These are phyloP conservation scores for Ambispora gerdemannii DNA, from an alignment of 192 early-diverging fungal genomes.

Conservation along the genomic window DNA sequence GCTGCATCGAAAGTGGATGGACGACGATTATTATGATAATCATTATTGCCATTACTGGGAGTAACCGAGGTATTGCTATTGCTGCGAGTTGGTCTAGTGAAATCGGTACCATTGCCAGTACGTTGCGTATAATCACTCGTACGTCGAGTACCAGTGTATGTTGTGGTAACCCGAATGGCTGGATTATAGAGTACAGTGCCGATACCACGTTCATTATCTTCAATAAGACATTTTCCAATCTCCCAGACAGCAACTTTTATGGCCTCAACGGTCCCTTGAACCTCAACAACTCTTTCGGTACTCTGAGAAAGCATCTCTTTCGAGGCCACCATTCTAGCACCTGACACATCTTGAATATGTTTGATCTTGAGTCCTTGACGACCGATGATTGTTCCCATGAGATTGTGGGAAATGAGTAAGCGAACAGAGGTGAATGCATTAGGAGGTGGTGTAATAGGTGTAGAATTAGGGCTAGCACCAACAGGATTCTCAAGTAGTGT, in stretches of 20 bases:
- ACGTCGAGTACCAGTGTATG: slow-evolving; percentile 22
- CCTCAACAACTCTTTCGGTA: slow-evolving; percentile 88
- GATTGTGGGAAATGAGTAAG: slow-evolving; percentile 84
- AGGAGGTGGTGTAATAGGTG: slow-evolving; percentile 48
- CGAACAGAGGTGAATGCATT: slow-evolving; percentile 65
- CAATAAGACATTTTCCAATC: slow-evolving; percentile 80
- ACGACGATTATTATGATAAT: slow-evolving; percentile 27
- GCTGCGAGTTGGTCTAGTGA: slow-evolving; percentile 34
- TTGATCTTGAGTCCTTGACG: slow-evolving; percentile 92
- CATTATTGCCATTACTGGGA: slow-evolving; percentile 17
- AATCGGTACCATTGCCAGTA: slow-evolving; percentile 59
- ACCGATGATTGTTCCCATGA: slow-evolving; percentile 93
- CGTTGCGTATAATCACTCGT: slow-evolving; percentile 42
- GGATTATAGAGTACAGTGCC: slow-evolving; percentile 88
- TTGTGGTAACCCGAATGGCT: slow-evolving; percentile 40
- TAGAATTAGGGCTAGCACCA: slow-evolving; percentile 49
- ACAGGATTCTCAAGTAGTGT: slow-evolving; percentile 74
- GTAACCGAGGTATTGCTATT: background rate
- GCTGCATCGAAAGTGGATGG: slow-evolving; percentile 35
- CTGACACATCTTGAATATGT: slow-evolving; percentile 90
- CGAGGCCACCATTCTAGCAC: slow-evolving; percentile 78
- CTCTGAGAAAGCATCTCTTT: slow-evolving; percentile 91
- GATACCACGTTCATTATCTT: slow-evolving; percentile 79
- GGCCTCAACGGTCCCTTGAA: slow-evolving; percentile 80
- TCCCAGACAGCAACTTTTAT: slow-evolving; percentile 82